phyloP scores from a whole-genome alignment of 352 stramenopile species.

The Aphanomyces astaci region DNA sequence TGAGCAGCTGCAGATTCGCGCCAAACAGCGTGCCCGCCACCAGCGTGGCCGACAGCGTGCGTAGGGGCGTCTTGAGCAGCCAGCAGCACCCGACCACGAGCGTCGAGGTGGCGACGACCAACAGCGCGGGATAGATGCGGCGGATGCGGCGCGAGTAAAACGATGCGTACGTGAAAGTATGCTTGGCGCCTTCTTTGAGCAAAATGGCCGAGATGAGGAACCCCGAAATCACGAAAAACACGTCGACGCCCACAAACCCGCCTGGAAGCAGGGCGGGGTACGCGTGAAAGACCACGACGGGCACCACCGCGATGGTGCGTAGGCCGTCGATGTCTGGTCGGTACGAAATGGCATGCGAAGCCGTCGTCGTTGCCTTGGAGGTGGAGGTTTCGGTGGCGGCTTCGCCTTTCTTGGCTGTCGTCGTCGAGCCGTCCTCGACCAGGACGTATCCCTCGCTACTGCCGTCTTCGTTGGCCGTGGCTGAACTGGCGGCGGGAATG shows the following conservation, averaged over 20 bases:
- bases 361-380: neutral
- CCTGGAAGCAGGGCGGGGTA: constrained; percentile 4
- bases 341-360: neutral
- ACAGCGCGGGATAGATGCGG: constrained; percentile 17
- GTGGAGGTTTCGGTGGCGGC: neutral
- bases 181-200: constrained; percentile 8
- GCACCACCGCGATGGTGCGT: constrained; percentile 4
- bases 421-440: no score
- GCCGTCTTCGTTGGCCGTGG: no score
- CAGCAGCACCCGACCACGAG: constrained; percentile 9
- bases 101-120: constrained; percentile 8
- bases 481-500: no score
- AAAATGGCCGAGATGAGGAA: constrained; percentile 23
- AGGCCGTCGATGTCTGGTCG: constrained; percentile 23
- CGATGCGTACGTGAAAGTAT: constrained; percentile 12
- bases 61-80: neutral
- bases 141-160: constrained; percentile 21
- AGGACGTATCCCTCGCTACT: no score
- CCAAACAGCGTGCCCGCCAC: constrained; percentile 18
- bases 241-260: constrained; percentile 20
- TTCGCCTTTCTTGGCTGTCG: neutral
- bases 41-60: constrained; percentile 13
- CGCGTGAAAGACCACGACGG: constrained; percentile 20
- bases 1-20: constrained; percentile 19
- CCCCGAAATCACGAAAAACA: constrained; percentile 23